Conservation (phyloP, 768 basidiomycete species). For the Trametes punicea region DNA sequence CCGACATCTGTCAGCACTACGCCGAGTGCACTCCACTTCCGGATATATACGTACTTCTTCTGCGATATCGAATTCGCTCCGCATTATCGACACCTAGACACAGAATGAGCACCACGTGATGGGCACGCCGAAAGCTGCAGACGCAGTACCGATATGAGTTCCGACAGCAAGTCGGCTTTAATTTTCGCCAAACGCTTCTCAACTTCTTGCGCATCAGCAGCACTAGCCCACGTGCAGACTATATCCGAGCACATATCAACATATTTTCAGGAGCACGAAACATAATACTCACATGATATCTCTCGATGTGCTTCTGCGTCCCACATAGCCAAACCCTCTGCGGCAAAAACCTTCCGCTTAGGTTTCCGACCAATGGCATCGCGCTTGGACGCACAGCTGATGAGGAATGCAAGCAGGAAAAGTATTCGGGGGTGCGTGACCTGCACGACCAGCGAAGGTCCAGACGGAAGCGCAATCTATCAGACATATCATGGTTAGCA, state of each 20-base stretch:
- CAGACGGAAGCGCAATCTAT: slow-evolving; percentile 32
- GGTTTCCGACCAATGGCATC: slow-evolving; percentile 74
- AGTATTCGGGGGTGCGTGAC: slow-evolving; percentile 67
- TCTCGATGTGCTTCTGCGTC: slow-evolving; percentile 46
- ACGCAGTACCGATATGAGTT: slow-evolving; percentile 58
- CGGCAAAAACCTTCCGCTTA: slow-evolving; percentile 66
- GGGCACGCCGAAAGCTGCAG: not conserved
- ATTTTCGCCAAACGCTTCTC: slow-evolving; percentile 53
- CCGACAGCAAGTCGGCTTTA: slow-evolving; percentile 69
- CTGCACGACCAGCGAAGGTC: slow-evolving; percentile 49
- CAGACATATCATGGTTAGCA: not conserved
- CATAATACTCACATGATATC: slow-evolving; percentile 34
- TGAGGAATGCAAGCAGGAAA: slow-evolving; percentile 61
- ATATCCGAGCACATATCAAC: not conserved
- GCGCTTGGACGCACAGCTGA: slow-evolving; percentile 63
- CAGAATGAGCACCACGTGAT: not conserved
- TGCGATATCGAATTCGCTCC: slow-evolving; percentile 65
- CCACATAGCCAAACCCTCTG: slow-evolving; percentile 53
- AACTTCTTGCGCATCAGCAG: slow-evolving; percentile 46
- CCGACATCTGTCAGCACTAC: not conserved
- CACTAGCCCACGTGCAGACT: slow-evolving; percentile 58
- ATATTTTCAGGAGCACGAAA: not conserved
- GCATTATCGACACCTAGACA: slow-evolving; percentile 56
- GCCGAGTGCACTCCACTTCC: not conserved
- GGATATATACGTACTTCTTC: slow-evolving; percentile 45